A percentile compares a stretch with the other conserved stretches of the same genome.
phyloP scores from a whole-genome alignment of 2,329 filamentous ascomycete species.

The Catunica adiposa region DNA sequence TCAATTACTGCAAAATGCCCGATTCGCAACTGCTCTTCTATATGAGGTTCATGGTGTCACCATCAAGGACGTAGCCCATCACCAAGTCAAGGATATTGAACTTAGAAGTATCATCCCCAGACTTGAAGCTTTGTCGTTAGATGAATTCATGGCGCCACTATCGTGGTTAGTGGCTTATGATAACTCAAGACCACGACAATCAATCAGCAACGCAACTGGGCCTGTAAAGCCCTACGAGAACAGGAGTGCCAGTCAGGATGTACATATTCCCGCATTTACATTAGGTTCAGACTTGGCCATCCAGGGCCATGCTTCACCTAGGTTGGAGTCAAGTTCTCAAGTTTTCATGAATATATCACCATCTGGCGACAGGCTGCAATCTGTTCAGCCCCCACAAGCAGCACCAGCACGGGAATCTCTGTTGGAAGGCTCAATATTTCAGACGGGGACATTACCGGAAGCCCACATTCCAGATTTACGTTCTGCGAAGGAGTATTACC shows the following conservation, averaged over 20 bases:
- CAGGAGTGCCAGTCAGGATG: too few species aligned
- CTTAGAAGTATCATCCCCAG: neutral
- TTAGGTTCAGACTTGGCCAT: too few species aligned
- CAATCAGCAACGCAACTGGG: too few species aligned
- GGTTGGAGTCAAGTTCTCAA: too few species aligned
- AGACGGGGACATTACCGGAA: neutral
- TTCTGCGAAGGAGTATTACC: neutral
- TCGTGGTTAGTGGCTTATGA: too few species aligned
- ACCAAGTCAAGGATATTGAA: neutral
- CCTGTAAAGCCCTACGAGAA: too few species aligned
- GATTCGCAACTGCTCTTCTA: constrained; percentile 5
- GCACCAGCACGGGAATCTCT: neutral
- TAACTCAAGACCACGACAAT: too few species aligned
- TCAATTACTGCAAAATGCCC: neutral
- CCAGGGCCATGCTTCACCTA: too few species aligned
- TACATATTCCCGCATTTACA: too few species aligned
- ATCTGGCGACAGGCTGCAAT: too few species aligned
- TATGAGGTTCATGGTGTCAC: neutral
- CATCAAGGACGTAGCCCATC: neutral
- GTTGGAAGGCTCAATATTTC: too few species aligned
- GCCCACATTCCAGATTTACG: neutral
- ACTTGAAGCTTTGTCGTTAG: neutral
- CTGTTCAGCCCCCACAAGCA: neutral
- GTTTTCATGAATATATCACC: too few species aligned
- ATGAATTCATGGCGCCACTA: neutral